Percentiles rank a stretch among this genome's conserved stretches.
These are phyloP conservation scores for Thermomucor indicae-seudaticae DNA, from an alignment of 371 early-diverging fungal species.

Conservation along the genomic window DNA sequence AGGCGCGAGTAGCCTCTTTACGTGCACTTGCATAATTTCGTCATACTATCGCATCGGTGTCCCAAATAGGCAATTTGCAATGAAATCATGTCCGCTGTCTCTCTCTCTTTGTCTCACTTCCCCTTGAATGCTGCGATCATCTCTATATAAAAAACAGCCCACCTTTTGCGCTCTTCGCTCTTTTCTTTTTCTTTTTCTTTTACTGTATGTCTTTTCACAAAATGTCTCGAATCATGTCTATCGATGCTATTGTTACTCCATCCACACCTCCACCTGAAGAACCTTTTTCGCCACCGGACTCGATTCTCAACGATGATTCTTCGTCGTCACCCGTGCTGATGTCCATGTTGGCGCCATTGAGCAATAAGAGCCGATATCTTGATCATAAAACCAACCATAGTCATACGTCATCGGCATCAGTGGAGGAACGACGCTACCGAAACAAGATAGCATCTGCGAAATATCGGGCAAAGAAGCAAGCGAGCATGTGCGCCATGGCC, in stretches of 20 bases:
- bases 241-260: constrained; percentile 23
- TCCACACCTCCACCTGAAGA: constrained; percentile 4
- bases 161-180: background rate
- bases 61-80: too few relatives aligned
- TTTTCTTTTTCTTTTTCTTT: constrained; percentile 1
- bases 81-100: too few relatives aligned
- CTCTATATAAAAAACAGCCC: constrained; percentile 3
- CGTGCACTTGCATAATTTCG: too few relatives aligned
- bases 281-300: constrained; percentile 27
- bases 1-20: too few relatives aligned
- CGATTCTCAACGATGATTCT: constrained; percentile 2
- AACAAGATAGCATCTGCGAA: constrained; percentile 65
- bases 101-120: too few relatives aligned
- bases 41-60: too few relatives aligned
- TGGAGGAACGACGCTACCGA: constrained; percentile 51
- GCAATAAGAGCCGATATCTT: background rate
- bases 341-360: background rate
- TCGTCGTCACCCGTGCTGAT: background rate
- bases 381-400: background rate
- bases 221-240: constrained; percentile 33
- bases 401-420: constrained; percentile 31
- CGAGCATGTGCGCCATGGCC: constrained; percentile 38
- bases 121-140: too few relatives aligned
- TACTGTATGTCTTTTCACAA: background rate
- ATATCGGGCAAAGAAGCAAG: constrained; percentile 59